phyloP scores from a whole-genome alignment of 2,329 filamentous ascomycete genomes.

The Colletotrichum kahawae region DNA sequence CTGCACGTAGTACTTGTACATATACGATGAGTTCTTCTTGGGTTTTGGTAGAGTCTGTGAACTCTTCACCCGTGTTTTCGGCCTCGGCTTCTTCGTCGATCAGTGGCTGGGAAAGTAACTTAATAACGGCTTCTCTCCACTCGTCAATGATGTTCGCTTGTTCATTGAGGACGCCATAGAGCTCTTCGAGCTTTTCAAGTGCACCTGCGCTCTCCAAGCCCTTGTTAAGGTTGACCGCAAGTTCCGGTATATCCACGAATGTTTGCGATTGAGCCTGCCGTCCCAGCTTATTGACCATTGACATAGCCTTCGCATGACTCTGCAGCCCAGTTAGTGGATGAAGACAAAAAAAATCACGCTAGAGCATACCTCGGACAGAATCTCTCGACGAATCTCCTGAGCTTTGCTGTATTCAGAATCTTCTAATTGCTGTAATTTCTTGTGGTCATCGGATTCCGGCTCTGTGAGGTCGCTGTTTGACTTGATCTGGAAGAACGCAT shows the following conservation, averaged over 20 bases:
- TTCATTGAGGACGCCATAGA: slow-evolving; percentile 71
- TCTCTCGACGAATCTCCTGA: slow-evolving; percentile 77
- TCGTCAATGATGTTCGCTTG: slow-evolving; percentile 75
- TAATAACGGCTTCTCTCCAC: slow-evolving; percentile 76
- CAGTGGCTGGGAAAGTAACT: slow-evolving; percentile 74
- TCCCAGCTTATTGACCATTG: slow-evolving; percentile 67
- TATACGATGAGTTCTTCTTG: slow-evolving; percentile 92
- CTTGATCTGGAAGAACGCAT: slow-evolving; percentile 84
- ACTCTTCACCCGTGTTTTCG: slow-evolving; percentile 87
- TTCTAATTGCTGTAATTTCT: slow-evolving; percentile 72
- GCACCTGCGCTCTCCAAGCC: slow-evolving; percentile 77
- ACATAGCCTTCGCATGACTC: slow-evolving; percentile 60
- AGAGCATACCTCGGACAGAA: slow-evolving; percentile 63
- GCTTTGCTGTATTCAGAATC: slow-evolving; percentile 77
- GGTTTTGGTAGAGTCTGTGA: slow-evolving; percentile 82
- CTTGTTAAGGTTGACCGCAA: slow-evolving; percentile 52
- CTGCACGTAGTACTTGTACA: slow-evolving; percentile 76
- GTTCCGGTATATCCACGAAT: slow-evolving; percentile 68
- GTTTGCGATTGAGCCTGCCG: slow-evolving; percentile 55
- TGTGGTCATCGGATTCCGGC: slow-evolving; percentile 71
- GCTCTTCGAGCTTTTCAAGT: slow-evolving; percentile 67
- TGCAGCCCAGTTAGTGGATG: slow-evolving; percentile 11
- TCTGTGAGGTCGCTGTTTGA: slow-evolving; percentile 67
- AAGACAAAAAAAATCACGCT: neutral
- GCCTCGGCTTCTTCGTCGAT: slow-evolving; percentile 79